These are phyloP conservation scores for Pseudozyma sp. DNA, from an alignment of 1,284 basidiomycete species.

Conservation along the genomic window DNA sequence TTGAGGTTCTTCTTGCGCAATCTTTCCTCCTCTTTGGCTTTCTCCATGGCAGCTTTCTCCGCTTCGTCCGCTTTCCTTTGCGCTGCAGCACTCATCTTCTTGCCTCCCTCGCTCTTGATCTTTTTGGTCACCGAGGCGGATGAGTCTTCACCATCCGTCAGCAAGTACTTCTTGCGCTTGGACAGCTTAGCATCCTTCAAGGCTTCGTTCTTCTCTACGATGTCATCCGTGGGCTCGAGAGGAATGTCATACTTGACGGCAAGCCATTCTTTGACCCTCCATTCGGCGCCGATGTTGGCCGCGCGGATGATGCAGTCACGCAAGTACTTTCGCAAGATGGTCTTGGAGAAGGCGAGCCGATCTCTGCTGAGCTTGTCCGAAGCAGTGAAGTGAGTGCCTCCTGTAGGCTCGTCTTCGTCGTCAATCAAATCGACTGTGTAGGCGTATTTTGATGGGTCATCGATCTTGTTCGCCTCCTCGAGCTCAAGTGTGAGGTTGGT, in stretches of 20 bases:
- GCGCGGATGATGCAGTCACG: conserved; percentile 92
- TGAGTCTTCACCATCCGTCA: conserved; percentile 83
- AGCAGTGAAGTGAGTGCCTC: conserved; percentile 82
- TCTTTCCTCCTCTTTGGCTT: conserved; percentile 73
- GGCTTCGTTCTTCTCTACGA: conserved; percentile 80
- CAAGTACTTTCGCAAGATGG: conserved; percentile 93
- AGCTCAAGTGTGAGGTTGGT: conserved; percentile 81
- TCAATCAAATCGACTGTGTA: conserved; percentile 85
- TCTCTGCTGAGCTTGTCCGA: conserved; percentile 83
- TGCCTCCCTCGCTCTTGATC: conserved; percentile 20
- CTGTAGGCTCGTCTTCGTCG: conserved; percentile 70
- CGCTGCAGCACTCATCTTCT: conserved; percentile 41
- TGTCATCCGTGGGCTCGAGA: conserved; percentile 84
- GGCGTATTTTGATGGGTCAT: conserved; percentile 84
- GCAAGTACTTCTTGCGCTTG: conserved; percentile 72
- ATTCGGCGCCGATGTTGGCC: conserved; percentile 89
- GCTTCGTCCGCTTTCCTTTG: conserved; percentile 45
- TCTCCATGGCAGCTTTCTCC: conserved; percentile 41
- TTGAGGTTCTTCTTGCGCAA: conserved; percentile 83
- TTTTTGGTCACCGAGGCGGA: conserved; percentile 68
- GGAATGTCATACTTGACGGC: conserved; percentile 85
- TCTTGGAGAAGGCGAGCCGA: conserved; percentile 92
- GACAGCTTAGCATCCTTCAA: conserved; percentile 81
- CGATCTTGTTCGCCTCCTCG: conserved; percentile 78
- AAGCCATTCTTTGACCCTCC: conserved; percentile 88